Base-by-base conservation (phyloP, 1,284 basidiomycete species). In the Athelia sp. region DNA sequence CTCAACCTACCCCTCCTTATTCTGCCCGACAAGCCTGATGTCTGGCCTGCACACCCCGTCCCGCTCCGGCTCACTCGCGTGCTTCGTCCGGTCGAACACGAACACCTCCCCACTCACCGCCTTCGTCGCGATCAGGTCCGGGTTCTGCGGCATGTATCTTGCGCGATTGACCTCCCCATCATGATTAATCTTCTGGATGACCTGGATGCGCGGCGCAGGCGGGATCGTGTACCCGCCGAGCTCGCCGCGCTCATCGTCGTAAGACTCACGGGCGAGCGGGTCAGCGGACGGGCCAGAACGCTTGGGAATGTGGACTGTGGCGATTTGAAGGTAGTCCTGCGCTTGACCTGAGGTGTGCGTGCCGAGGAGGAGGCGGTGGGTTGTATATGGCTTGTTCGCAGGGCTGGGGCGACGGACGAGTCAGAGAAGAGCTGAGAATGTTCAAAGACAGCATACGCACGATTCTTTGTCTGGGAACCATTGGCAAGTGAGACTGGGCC, bases 131-230 rank as follows among this genome's bases (percentile, higher is more conserved):
- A 99, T 92, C 56, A 99, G 69, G 68, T 99, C 93, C 4, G 93
- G 90, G 63, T 99, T 99, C 70, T 98, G 96, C 14, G 97, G 97
- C 92, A 98, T 98, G 68, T 99, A 99, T 43, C 97, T 80, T 50
- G 97, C 97, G 34, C 95, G 76, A 69, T 99, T 99, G 61, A 99
- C 93, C 68, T 99, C 97, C 46, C 94, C 94, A 9, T 83, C 81
- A 68, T 99, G 97, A 66, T 95, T 95, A 73, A 99, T 99, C 54
- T 84, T 87, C 65, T 99, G 97, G 29, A 87, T 89, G 62, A 98
- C 82, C 61, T 91, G 87, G 54, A 99, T 84, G 22, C 92, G 82
- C 1, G 94, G 90, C 31, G 75, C 73, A 4, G 86, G 77, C 4
- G 89, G 85, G 34, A 93, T 82, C 15, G 81, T 84, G 67, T 95